Base-by-base conservation (phyloP, 352 stramenopile species). In the Phytopythium boreale region DNA sequence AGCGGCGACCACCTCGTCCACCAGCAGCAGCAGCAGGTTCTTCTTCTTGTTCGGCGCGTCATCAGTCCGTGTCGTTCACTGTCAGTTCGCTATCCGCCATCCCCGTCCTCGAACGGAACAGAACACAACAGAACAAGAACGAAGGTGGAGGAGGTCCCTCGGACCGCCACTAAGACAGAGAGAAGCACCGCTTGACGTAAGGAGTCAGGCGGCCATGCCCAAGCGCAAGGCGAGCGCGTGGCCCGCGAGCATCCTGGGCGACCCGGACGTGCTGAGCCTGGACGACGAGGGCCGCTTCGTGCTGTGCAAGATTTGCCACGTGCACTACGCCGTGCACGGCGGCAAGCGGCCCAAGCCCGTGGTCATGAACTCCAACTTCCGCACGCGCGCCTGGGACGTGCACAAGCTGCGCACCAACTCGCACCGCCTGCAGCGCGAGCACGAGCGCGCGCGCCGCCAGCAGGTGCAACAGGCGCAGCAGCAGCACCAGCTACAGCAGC, bases 321-420 rank as follows among this genome's bases (percentile, higher is more conserved):
- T 90, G 41, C 82, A 92, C 67, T 92, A 90, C 68, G 82, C 84
- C 12, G 80, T 92, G 44, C 82, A 92, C 59, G 84, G 84, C 59
- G 84, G 84, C 58, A 92, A 92, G 76, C 89, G 88, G 57, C 84
- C 84, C 52, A 90, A 90, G 53, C 84, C 84, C 9, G 82, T 92
- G 37, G 84, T 92, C 61, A 90, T 92, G 82, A 92, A 92, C 72
- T 89, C 84, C 26, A 84, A 86, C 55, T 92, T 92, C 64, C 84
- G 84, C 53, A 89, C 80, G 53, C 74, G 84, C 27, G 84, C 84
- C 34, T 92, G 84, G 84, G 84, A 92, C 55, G 84, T 92, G 43
- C 84, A 92, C 70, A 92, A 92, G 69, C 80, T 89, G 55, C 84
- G 84, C 50, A 92, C 84, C 29, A 92, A 89, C 62, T 90, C 80